Base-by-base conservation (phyloP, 2,329 filamentous ascomycete genomes). In the Ceratocystiopsis sp. region DNA sequence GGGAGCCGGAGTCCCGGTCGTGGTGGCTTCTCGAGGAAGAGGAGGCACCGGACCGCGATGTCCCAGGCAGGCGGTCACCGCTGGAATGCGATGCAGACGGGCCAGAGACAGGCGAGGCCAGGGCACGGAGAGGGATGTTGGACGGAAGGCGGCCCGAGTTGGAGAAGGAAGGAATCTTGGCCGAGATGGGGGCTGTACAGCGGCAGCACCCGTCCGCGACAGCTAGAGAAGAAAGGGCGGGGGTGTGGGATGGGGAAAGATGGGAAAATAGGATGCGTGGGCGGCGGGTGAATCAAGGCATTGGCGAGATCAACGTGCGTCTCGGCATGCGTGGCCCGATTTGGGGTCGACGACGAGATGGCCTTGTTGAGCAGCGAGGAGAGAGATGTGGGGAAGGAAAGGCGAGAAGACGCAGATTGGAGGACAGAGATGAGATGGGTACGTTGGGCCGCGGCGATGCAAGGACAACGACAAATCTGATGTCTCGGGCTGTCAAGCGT, bases 101-200 rank as follows among this genome's bases (percentile, higher is more conserved):
- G 8, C 37, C 39, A 14, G 45, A 42, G 35, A 41, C 45, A 16
- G 45, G 25, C 9, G 46, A 37, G 5, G 48, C 39, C 55, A 95
- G 69, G 55, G 79, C 80, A 62, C 83, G 82, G 57, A 95, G 73
- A 55, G 87, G 87, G 61, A 95, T 94, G 65, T 83, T 84, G 64
- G 83, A 84, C 60, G 74, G 73, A 52, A 83, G 77, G 66, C 78
- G 78, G 62, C 70, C 71, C 55, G 63, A 69, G 52, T 64, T 71
- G 72, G 72, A 66, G 59, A 77, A 70, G 17, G 48, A 45, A 76
- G 83, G 74, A 94, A 95, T 95, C 65, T 76, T 95, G 85, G 71
- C 73, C 68, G 69, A 64, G 60, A 62, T 71, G 70, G 77, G 51
- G 79, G 82, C 84, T 87, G 81, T 72, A 64, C 62, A 63, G 71